phyloP scores from a whole-genome alignment of 176 grass and related monocot species.

The Eragrostis nindensis region DNA sequence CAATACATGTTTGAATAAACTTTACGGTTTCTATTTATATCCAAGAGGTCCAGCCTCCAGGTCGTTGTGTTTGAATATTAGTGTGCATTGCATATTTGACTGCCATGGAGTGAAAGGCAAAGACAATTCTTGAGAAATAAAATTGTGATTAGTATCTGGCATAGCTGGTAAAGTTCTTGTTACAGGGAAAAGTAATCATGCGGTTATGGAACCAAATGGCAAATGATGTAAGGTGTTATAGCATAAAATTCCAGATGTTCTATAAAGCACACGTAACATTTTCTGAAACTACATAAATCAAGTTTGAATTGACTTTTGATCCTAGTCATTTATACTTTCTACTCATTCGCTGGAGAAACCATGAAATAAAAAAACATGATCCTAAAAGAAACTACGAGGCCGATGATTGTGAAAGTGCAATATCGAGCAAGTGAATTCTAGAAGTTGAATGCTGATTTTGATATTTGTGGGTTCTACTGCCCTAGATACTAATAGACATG shows the following conservation, averaged over 20 bases:
- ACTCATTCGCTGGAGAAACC: neutral
- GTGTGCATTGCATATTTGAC: conserved; percentile 1
- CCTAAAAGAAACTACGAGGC: neutral
- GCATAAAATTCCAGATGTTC: neutral
- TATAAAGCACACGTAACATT: neutral
- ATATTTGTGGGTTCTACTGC: too few relatives aligned
- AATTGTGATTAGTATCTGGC: conserved; percentile 4
- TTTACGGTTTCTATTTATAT: neutral
- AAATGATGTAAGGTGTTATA: neutral
- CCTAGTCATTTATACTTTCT: neutral
- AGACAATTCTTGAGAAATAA: neutral
- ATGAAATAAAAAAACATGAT: neutral
- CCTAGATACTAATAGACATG: neutral
- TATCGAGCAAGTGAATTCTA: neutral
- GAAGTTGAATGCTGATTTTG: neutral
- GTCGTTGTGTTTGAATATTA: neutral
- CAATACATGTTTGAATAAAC: conserved; percentile 19
- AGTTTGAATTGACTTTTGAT: neutral
- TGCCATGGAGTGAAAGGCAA: neutral
- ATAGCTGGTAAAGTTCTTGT: neutral
- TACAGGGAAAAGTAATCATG: neutral
- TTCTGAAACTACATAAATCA: neutral
- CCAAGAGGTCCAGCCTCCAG: neutral
- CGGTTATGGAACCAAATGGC: neutral
- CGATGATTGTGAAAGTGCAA: neutral